Percentiles rank a stretch among this genome's conserved stretches.
Conservation (phyloP, 805 yeast genomes). For the Lipomyces spencermartinsiae region DNA sequence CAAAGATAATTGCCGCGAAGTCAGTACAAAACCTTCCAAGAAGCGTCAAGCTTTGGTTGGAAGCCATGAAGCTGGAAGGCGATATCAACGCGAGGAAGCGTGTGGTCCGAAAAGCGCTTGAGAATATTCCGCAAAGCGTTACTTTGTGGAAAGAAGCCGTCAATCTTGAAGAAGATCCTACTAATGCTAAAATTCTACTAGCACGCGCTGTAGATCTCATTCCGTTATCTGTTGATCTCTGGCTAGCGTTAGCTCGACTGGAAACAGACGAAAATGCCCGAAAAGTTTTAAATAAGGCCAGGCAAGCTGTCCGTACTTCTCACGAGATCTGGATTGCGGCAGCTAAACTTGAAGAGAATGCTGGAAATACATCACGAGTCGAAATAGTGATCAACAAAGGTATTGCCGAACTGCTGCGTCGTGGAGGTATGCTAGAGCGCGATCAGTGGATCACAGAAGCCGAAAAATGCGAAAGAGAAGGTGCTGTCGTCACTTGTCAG, state of each 20-base stretch:
- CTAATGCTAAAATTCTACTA: constrained; percentile 60
- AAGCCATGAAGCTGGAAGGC: constrained; percentile 69
- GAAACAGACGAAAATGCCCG: constrained; percentile 58
- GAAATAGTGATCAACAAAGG: constrained; percentile 58
- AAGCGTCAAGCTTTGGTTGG: constrained; percentile 73
- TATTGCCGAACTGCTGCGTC: constrained; percentile 50
- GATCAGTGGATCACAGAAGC: constrained; percentile 66
- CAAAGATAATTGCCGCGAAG: constrained; percentile 66
- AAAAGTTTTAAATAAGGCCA: constrained; percentile 62
- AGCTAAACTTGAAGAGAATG: constrained; percentile 67
- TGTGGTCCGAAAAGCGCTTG: constrained; percentile 74
- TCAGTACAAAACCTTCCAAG: constrained; percentile 64
- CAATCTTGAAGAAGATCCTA: constrained; percentile 60
- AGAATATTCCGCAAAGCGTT: constrained; percentile 61
- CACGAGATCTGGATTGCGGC: constrained; percentile 73
- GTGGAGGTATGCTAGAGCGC: constrained; percentile 47
- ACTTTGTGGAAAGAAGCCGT: constrained; percentile 74
- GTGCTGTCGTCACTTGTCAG: constrained; percentile 55
- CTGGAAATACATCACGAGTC: constrained; percentile 51
- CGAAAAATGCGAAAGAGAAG: constrained; percentile 56
- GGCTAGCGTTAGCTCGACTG: constrained; percentile 63
- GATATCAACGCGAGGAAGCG: constrained; percentile 60
- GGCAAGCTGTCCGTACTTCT: constrained; percentile 58
- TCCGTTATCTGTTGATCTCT: constrained; percentile 67
- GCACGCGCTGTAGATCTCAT: constrained; percentile 71